Evolutionary conservation across 495 filamentous ascomycete species (phyloP).

Genomic region (Lophiotrema nucula): DNA sequence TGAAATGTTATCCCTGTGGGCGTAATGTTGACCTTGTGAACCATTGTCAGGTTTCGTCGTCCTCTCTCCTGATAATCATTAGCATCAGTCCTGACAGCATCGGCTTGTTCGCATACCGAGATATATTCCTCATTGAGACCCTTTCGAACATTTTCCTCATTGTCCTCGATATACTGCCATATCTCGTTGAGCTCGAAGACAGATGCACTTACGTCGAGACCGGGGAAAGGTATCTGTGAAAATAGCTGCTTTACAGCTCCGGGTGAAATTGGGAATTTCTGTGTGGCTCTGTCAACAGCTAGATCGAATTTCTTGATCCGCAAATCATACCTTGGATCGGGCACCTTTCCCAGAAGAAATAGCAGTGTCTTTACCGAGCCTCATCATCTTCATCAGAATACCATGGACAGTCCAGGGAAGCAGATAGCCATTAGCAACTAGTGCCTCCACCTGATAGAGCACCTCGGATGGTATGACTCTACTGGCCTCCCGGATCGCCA

Average conservation of each 20-base stretch:
- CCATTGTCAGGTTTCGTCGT: conserved; percentile 22
- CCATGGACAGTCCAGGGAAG: neutral
- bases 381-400: neutral
- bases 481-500: neutral
- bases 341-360: too few species aligned
- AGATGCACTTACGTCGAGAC: neutral
- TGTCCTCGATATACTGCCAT: neutral
- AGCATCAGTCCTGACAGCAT: too few species aligned
- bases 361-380: neutral
- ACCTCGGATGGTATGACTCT: neutral
- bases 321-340: too few species aligned
- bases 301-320: too few species aligned
- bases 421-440: conserved; percentile 3
- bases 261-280: neutral
- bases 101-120: too few species aligned
- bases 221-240: neutral
- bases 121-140: neutral
- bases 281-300: too few species aligned
- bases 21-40: conserved; percentile 65
- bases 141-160: neutral
- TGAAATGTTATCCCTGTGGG: conserved; percentile 66
- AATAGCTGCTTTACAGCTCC: conserved; percentile 1
- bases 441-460: neutral
- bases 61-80: too few species aligned
- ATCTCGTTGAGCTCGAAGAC: neutral